These are phyloP conservation scores for Cardamine occulta DNA, from an alignment of 345 rosid genomes.

Conservation along the genomic window DNA sequence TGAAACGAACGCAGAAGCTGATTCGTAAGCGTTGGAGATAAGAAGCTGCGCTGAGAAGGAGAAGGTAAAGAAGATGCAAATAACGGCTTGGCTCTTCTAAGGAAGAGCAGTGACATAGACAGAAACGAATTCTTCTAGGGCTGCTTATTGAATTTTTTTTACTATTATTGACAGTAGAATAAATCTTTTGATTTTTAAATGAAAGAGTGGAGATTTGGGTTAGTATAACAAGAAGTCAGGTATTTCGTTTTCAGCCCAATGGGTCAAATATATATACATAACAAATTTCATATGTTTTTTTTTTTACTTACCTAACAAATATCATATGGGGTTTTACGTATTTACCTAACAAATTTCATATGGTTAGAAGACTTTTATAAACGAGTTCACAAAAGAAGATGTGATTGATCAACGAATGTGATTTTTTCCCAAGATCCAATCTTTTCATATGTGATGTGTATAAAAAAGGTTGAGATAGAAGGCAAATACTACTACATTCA, in stretches of 20 bases:
- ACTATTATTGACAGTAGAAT: not conserved
- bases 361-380: not conserved
- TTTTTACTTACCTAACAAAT: not conserved
- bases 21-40: slow-evolving; percentile 11
- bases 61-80: slow-evolving; percentile 17
- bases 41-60: slow-evolving; percentile 17
- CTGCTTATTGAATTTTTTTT: slow-evolving; percentile 18
- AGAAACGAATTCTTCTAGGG: slow-evolving; percentile 24
- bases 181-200: too few relatives aligned
- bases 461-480: slow-evolving; percentile 43
- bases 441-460: not conserved
- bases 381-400: not conserved
- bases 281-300: not conserved
- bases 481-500: slow-evolving; percentile 58
- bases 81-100: slow-evolving; percentile 40
- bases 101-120: slow-evolving; percentile 42
- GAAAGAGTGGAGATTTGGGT: not conserved
- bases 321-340: not conserved
- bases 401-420: not conserved
- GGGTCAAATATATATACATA: slow-evolving; percentile 6
- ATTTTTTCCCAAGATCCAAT: not conserved
- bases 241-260: not conserved
- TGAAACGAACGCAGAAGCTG: slow-evolving; percentile 32
- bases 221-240: not conserved
- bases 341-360: not conserved